phyloP scores from a whole-genome alignment of 768 basidiomycete genomes.

The Trametes gibbosa region DNA sequence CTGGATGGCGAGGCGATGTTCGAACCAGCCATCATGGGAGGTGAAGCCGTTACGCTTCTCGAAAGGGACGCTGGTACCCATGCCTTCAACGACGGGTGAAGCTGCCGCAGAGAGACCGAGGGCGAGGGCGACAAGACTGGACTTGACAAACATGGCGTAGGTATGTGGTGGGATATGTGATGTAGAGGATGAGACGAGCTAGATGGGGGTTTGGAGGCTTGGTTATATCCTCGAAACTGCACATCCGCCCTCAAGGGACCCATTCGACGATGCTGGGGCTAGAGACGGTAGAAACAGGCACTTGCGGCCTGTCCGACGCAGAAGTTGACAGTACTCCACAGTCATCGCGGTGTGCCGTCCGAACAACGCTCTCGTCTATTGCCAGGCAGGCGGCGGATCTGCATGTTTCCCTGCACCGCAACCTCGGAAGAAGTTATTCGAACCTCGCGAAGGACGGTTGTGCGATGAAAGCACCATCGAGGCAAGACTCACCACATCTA shows the following conservation, averaged over 20 bases:
- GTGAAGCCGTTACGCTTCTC: conserved; percentile 10
- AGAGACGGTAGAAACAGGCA: background rate
- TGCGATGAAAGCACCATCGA: background rate
- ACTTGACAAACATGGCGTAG: background rate
- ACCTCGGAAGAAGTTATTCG: background rate
- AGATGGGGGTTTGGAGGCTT: background rate
- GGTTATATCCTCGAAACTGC: background rate
- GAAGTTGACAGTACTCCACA: background rate
- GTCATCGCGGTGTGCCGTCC: background rate
- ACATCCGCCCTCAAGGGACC: background rate
- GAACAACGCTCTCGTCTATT: background rate
- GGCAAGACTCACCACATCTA: background rate
- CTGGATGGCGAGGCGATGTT: conserved; percentile 14
- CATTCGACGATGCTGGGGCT: background rate
- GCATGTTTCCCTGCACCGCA: background rate
- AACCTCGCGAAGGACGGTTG: background rate
- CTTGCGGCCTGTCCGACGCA: background rate
- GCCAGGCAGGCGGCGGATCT: background rate
- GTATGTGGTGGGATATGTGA: background rate
- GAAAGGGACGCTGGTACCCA: conserved; percentile 10
- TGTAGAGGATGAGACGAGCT: background rate
- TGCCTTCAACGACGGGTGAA: background rate
- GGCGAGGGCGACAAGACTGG: conserved; percentile 4
- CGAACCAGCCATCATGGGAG: conserved; percentile 13
- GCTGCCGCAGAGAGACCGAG: conserved; percentile 1